Conservation (phyloP, 2,329 filamentous ascomycete genomes). For the Triangularia setosa region DNA sequence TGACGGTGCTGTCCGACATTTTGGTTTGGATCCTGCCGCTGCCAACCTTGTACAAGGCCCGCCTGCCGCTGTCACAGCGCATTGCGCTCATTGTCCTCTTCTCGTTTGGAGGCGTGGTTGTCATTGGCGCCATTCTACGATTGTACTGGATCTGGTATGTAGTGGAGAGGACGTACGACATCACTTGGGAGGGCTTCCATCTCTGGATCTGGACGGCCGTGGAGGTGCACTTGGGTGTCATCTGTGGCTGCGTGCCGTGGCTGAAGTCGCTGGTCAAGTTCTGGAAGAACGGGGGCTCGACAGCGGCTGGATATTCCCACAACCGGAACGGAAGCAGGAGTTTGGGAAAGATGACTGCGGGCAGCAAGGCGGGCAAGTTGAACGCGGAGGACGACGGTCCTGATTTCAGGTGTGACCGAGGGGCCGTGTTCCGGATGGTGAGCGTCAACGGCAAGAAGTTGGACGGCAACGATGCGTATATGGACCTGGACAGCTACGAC, state of each 20-base stretch:
- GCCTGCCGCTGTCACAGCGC: constrained; percentile 33
- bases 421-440: constrained; percentile 5
- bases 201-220: constrained; percentile 42
- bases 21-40: constrained; percentile 37
- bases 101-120: constrained; percentile 36
- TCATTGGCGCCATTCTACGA: constrained; percentile 35
- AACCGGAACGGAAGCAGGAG: background rate
- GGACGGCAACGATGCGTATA: background rate
- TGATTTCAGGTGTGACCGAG: constrained; percentile 4
- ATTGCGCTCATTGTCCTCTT: constrained; percentile 36
- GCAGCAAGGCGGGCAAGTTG: background rate
- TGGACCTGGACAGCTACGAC: constrained; percentile 12
- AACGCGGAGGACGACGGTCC: background rate
- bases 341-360: background rate
- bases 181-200: constrained; percentile 39
- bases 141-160: constrained; percentile 37
- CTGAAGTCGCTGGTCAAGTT: constrained; percentile 29
- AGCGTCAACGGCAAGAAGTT: constrained; percentile 3
- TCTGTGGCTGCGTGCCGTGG: constrained; percentile 38
- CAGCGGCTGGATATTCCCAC: background rate
- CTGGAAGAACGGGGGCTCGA: background rate
- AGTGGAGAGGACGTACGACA: constrained; percentile 36
- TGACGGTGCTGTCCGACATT: constrained; percentile 34
- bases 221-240: constrained; percentile 40
- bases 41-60: constrained; percentile 32